Percentiles rank a stretch among this genome's conserved stretches.
phyloP scores from a whole-genome alignment of 1,284 basidiomycete species.

The Taiwanofungus camphoratus region DNA sequence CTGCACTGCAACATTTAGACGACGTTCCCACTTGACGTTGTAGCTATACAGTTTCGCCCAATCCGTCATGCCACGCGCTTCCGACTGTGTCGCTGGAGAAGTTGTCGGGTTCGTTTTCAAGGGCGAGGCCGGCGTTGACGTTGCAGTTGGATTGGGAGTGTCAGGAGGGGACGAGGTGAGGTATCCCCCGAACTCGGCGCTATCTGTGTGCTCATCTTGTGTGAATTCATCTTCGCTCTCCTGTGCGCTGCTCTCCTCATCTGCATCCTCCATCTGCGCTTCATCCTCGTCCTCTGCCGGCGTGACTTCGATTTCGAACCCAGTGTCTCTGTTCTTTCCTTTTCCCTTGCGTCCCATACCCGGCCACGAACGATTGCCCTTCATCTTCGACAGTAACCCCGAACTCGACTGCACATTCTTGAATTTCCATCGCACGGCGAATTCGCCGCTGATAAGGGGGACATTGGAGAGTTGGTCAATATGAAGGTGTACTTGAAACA shows the following conservation, averaged over 20 bases:
- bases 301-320: conserved; percentile 22
- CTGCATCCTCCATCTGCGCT: conserved; percentile 12
- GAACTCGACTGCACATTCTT: conserved; percentile 51
- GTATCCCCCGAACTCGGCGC: conserved; percentile 6
- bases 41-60: conserved; percentile 57
- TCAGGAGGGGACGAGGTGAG: conserved; percentile 10
- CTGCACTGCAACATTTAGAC: conserved; percentile 51
- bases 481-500: conserved; percentile 59
- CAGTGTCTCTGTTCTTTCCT: conserved; percentile 18
- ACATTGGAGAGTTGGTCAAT: conserved; percentile 74
- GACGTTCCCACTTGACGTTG: conserved; percentile 51
- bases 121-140: conserved; percentile 11
- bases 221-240: conserved; percentile 6
- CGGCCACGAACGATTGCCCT: conserved; percentile 29
- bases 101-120: conserved; percentile 11
- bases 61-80: conserved; percentile 48
- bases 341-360: conserved; percentile 30
- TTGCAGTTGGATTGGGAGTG: conserved; percentile 5
- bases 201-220: not conserved
- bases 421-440: conserved; percentile 72
- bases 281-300: conserved; percentile 23
- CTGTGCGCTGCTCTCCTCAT: conserved; percentile 21
- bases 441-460: conserved; percentile 71
- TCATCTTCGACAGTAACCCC: conserved; percentile 33
- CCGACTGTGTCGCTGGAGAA: conserved; percentile 12